Evolutionary conservation across 371 early-diverging fungal genomes (phyloP).

Genomic region (Mucor indicus): DNA sequence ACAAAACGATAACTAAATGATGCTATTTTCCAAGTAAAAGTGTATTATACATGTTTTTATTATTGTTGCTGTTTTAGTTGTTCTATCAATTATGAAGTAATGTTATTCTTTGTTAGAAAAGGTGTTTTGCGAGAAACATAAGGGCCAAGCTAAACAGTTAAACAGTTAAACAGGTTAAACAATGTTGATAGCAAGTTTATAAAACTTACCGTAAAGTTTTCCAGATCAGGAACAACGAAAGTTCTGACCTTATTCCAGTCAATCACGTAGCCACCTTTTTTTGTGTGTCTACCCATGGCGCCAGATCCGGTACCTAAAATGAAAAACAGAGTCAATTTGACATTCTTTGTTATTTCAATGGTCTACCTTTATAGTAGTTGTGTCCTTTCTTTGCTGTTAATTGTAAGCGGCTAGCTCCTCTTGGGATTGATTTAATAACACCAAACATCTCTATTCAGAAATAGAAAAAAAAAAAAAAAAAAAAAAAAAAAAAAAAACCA

Average conservation of each 20-base stretch:
- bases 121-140: conserved; percentile 68
- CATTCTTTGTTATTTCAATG: background rate
- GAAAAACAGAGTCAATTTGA: background rate
- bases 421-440: conserved; percentile 66
- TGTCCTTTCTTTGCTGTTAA: conserved; percentile 81
- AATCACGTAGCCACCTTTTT: conserved; percentile 71
- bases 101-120: conserved; percentile 4
- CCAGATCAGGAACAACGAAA: conserved; percentile 77
- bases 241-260: conserved; percentile 76
- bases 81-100: conserved; percentile 2
- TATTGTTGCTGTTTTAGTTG: background rate
- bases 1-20: too few species aligned
- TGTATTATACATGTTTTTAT: background rate
- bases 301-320: conserved; percentile 74
- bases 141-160: conserved; percentile 53
- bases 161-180: background rate
- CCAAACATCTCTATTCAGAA: conserved; percentile 54
- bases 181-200: background rate
- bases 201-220: conserved; percentile 61
- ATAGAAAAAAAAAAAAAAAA: background rate
- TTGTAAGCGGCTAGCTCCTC: conserved; percentile 74
- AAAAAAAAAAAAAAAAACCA: background rate
- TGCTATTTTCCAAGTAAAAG: background rate
- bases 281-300: conserved; percentile 83
- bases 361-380: conserved; percentile 78